Evolutionary conservation across 179 eudicot species (phyloP).

Genomic region (Sideroxylon spinosum): DNA sequence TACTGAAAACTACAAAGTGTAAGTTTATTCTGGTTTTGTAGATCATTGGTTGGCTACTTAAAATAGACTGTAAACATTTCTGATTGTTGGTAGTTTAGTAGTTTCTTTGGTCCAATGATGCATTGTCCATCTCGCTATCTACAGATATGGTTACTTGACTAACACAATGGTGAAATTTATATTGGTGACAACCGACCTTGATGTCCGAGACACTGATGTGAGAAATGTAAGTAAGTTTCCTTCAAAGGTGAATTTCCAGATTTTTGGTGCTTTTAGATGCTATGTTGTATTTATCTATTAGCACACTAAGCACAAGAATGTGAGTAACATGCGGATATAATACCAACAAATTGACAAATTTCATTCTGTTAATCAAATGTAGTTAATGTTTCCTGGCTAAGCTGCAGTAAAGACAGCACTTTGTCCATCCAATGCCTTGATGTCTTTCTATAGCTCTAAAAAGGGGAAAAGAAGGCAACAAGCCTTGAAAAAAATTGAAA

Average conservation of each 20-base stretch:
- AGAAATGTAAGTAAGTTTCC: constrained; percentile 66
- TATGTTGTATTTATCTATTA: neutral
- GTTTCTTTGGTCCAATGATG: neutral
- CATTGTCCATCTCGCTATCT: neutral
- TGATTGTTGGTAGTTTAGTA: neutral
- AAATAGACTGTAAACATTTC: neutral
- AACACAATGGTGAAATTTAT: constrained; percentile 93
- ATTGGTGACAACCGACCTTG: constrained; percentile 88
- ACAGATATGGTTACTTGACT: constrained; percentile 93
- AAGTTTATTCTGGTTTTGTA: constrained; percentile 25
- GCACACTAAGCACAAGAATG: neutral
- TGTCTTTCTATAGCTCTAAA: neutral
- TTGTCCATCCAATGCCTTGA: neutral
- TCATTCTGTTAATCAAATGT: neutral
- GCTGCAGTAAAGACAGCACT: neutral
- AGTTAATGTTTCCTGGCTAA: neutral
- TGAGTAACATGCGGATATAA: no score
- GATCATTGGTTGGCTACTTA: neutral
- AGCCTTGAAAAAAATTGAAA: neutral
- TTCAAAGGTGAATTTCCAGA: neutral
- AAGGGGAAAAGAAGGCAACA: neutral
- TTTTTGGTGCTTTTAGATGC: neutral
- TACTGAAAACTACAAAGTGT: constrained; percentile 96
- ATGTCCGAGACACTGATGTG: constrained; percentile 90
- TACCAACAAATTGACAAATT: neutral